Evolutionary conservation across 208 protist genomes (phyloP), one percentile per base, ranked within the genome.

Genomic region (Strigomonas galati): DNA sequence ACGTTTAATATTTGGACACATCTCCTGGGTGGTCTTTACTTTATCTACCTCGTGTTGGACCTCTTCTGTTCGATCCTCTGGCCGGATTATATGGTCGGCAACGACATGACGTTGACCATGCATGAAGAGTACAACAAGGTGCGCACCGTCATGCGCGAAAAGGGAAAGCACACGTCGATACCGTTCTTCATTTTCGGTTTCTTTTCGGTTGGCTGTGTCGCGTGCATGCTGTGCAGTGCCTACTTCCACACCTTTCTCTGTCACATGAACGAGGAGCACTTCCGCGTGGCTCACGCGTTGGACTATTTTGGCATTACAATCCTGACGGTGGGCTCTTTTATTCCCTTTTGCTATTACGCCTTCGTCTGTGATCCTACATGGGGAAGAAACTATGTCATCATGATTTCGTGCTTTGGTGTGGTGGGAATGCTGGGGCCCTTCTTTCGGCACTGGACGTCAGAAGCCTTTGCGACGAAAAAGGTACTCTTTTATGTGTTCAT

Each of bases 291-390:
- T 6, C 88, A 94, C 77, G 66, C 84, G 5, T 43, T 91, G 1
- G 91, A 96, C 67, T 92, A 94, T 66, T 92, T 86, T 69, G 91
- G 84, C 43, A 96, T 96, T 56, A 93, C 82, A 14, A 74, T 84
- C 40, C 82, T 96, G 51, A 78, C 91, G 26, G 84, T 91, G 28
- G 80, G 85, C 28, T 92, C 84, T 24, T 93, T 96, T 56, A 66
- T 94, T 3, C 91, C 91, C 0, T 87, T 93, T 58, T 89, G 83
- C 65, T 93, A 81, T 64, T 91, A 90, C 72, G 72, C 78, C 24
- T 90, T 96, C 46, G 61, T 68, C 37, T 92, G 91, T 56, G 65
- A 87, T 9, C 85, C 88, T 10, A 65, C 28, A 44, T 89, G 74
- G 82, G 80, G 83, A 43, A 83, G 78, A 62, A 64, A 71, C 7